These are phyloP conservation scores for Ballota nigra DNA, from an alignment of 257 asterid genomes.

Conservation along the genomic window DNA sequence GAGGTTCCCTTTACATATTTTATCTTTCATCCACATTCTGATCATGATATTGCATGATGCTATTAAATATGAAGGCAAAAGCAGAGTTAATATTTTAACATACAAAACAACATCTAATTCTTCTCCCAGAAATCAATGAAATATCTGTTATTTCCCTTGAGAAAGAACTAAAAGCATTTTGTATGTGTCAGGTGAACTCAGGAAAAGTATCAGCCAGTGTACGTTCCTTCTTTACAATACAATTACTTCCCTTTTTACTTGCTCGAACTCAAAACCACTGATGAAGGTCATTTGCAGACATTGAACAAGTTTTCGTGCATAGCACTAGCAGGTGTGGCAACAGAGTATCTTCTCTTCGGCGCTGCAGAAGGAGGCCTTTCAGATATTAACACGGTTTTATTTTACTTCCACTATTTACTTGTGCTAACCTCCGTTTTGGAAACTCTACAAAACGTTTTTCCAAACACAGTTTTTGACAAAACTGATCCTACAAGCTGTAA, in stretches of 20 bases:
- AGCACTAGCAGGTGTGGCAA: constrained; percentile 92
- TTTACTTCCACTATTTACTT: not conserved
- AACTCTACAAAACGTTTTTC: not conserved
- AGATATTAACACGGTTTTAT: constrained; percentile 67
- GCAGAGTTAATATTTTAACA: not conserved
- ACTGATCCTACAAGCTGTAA: not conserved
- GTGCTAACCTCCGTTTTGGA: too few relatives aligned
- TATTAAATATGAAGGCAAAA: not conserved
- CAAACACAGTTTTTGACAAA: too few relatives aligned
- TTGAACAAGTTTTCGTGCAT: constrained; percentile 86
- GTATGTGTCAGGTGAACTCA: constrained; percentile 58
- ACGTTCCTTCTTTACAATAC: constrained; percentile 18
- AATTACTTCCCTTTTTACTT: not conserved
- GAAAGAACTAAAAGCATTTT: not conserved
- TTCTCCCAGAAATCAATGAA: not conserved
- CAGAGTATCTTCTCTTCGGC: constrained; percentile 87
- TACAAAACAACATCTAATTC: not conserved
- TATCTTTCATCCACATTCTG: not conserved
- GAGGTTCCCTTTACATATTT: not conserved
- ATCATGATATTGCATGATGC: not conserved
- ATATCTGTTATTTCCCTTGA: not conserved
- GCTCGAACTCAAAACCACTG: constrained; percentile 4
- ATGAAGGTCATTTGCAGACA: constrained; percentile 45
- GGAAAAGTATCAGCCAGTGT: constrained; percentile 90
- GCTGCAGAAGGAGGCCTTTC: constrained; percentile 92